Percentiles rank a stretch among this genome's conserved stretches.
Conservation (phyloP, 441 rosid species). For the Capsella rubella region DNA sequence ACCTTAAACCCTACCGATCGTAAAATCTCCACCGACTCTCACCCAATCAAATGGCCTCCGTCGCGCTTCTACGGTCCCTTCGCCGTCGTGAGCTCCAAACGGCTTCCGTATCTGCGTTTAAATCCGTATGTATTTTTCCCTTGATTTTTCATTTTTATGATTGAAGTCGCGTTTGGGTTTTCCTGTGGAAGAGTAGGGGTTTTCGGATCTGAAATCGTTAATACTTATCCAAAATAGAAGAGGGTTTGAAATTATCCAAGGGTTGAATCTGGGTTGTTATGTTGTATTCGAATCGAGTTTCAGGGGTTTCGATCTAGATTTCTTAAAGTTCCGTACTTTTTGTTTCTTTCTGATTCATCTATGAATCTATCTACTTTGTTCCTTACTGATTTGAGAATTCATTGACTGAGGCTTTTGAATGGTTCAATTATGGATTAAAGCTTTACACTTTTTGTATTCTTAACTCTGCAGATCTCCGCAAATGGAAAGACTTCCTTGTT, state of each 20-base stretch:
- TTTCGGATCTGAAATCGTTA: constrained; percentile 28
- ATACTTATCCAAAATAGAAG: background rate
- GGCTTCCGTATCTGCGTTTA: constrained; percentile 54
- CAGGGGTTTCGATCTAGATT: constrained; percentile 4
- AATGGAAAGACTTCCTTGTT: constrained; percentile 51
- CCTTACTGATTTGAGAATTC: background rate
- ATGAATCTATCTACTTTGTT: constrained; percentile 3
- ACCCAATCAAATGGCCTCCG: constrained; percentile 53
- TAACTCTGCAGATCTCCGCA: constrained; percentile 45
- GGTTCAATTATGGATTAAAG: background rate
- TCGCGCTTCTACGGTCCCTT: constrained; percentile 52
- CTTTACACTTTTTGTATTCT: constrained; percentile 21
- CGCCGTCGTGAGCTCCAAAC: constrained; percentile 57
- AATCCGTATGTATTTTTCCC: constrained; percentile 45
- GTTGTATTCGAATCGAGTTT: background rate
- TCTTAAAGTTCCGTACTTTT: constrained; percentile 17
- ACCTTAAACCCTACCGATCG: constrained; percentile 38
- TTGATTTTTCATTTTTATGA: background rate
- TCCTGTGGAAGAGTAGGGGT: background rate
- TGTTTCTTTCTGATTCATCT: background rate
- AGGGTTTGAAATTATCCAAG: background rate
- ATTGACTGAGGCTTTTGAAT: background rate
- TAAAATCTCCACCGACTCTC: constrained; percentile 8
- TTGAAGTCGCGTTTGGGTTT: constrained; percentile 3
- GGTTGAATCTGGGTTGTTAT: background rate